Base-by-base conservation (phyloP, 2,329 filamentous ascomycete genomes). In the Thermothelomyces thermophilus region DNA sequence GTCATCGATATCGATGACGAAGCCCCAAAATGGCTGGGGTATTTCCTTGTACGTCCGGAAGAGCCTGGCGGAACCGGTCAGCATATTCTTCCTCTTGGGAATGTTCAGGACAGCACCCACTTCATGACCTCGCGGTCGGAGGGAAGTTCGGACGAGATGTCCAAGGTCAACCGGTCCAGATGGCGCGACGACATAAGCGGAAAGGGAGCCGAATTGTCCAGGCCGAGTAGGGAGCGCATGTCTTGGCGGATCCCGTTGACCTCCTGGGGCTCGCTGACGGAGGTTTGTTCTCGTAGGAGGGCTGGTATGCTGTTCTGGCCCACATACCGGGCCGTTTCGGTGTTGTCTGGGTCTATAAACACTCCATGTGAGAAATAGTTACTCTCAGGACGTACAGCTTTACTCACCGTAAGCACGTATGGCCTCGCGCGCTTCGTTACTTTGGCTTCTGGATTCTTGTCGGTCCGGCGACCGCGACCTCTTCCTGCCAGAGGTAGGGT, bases 261-360 rank as follows among this genome's bases (percentile, higher is more conserved):
- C 41, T 70, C 73, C 46, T 76, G 71, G 49, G 71, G 72, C 51
- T 74, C 73, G 48, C 76, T 73, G 34, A 74, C 67, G 2, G 75
- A 74, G 2, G 76, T 74, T 60, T 83, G 80, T 60, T 84, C 80
- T 51, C 79, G 73, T 34, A 84, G 68, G 31, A 84, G 67, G n/a
- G 79, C 81, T 7, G 81, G 80, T 48, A 84, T 84, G 62, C 80
- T 83, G 64, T 84, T 84, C 60, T 84, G 79, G 24, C 81, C 81
- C 30, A 84, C 72, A 63, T 83, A 84, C 36, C 81, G 73, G 41
- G 80, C 76, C 42, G 73, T 70, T 51, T 79, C 75, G 46, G 71
- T 68, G 45, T 69, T 64, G 46, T 83, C 79, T 22, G 75, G 69
- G 50, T 83, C 79, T 62, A 28, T n/a, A 11, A 13, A 26, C 22